A percentile compares a stretch with the other conserved stretches of the same genome.
Conservation (phyloP, 768 basidiomycete genomes). For the Suillus alpinus region DNA sequence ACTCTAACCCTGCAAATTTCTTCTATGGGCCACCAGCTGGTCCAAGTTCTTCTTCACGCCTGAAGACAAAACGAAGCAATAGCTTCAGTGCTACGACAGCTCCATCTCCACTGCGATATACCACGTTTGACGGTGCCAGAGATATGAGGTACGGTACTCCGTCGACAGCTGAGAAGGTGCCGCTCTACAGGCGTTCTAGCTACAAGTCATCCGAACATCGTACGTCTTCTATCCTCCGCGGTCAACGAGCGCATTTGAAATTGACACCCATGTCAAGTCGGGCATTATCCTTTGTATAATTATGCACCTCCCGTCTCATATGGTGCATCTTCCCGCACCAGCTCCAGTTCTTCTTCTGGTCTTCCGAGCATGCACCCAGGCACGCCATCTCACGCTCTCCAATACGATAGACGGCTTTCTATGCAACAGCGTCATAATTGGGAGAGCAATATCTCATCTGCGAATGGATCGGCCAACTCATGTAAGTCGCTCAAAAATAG, state of each 20-base stretch:
- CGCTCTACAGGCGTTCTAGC: constrained; percentile 40
- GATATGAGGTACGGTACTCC: constrained; percentile 33
- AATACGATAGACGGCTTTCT: constrained; percentile 43
- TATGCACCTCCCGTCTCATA: constrained; percentile 32
- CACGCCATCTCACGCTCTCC: constrained; percentile 26
- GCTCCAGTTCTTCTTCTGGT: constrained; percentile 46
- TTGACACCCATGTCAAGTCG: constrained; percentile 14
- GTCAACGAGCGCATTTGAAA: constrained; percentile 9
- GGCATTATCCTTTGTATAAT: constrained; percentile 30
- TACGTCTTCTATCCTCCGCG: constrained; percentile 25
- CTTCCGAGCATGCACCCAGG: constrained; percentile 38
- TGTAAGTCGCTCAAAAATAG: constrained; percentile 33
- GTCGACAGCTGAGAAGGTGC: constrained; percentile 31
- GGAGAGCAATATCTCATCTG: constrained; percentile 39
- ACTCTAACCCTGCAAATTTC: constrained; percentile 38
- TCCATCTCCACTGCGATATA: constrained; percentile 42
- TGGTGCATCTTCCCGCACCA: constrained; percentile 47
- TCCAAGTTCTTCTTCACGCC: constrained; percentile 24
- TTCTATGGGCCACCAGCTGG: constrained; percentile 32
- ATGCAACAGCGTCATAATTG: constrained; percentile 48
- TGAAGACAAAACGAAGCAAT: constrained; percentile 38
- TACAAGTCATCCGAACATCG: constrained; percentile 44
- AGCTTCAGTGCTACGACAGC: constrained; percentile 36
- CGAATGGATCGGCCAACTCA: constrained; percentile 36
- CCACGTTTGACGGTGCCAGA: constrained; percentile 32